Evolutionary conservation across 1,284 basidiomycete genomes (phyloP), one percentile per base, ranked within the genome.

Genomic region (Malassezia furfur): DNA sequence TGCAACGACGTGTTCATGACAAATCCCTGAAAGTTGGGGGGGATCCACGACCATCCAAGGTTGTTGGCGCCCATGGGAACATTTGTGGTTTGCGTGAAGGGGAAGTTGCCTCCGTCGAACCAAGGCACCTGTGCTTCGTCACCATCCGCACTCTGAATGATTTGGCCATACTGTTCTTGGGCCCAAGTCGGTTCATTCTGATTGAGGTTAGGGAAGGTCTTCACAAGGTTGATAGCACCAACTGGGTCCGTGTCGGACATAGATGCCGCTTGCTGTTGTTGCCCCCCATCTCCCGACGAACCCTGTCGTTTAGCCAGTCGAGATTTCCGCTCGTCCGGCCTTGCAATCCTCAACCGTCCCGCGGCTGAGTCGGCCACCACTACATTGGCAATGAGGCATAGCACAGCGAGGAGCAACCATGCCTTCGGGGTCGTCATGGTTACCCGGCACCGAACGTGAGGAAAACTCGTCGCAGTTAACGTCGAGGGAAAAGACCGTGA

Each of bases 91-190:
- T 50, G 47, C 9, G 25, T 39, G 15, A 55, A 49, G 4, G 48
- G 47, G 35, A 55, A 45, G 40, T 43, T 30, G 40, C 40, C 50
- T n/a, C 34, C 28, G 28, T 32, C 22, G 19, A 50, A 55, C 53
- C 53, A 55, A 2, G 48, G 28, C 1, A 55, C 53, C 17, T 55
- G 53, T 4, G 37, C 4, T 19, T 32, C 21, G 3, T 54, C 52
- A 41, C 52, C 52, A 25, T 38, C 34, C 1, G 5, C 8, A 19
- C 43, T 45, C 9, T 45, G 28, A 2, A 22, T 19, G 2, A 45
- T 1, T 12, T n/a, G 25, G 28, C 43, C 43, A 32, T 45, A n/a
- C 1, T 1, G 1, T 32, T 15, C 14, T 6, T 28, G 14, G 19
- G 25, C 43, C 25, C 22, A 45, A 8, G 43, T 28, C 9, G 43